Base-by-base conservation (phyloP, 495 filamentous ascomycete genomes). In the Neohortaea acidophila region DNA sequence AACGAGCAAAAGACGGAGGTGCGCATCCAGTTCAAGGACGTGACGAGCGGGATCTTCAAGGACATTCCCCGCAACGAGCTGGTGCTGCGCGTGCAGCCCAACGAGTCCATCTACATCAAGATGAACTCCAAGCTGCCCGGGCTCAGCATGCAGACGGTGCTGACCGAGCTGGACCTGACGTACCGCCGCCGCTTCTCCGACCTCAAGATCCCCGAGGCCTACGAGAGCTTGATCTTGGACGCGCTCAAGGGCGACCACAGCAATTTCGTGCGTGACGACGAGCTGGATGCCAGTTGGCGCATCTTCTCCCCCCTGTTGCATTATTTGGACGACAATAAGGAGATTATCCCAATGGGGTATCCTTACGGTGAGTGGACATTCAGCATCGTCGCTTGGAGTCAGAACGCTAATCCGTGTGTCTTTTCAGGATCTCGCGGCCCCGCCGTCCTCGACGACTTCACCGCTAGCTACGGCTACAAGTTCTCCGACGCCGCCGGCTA, bases 1-100 rank as follows among this genome's bases (percentile, higher is more conserved):
- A 99, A 99, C 61, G 91, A 99, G 71, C 91, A 99, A 60, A 99
- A 99, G 76, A 96, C 91, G 22, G 91, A 99, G 64, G 87, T 99
- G 48, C 84, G 91, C 51, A 94, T 99, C 45, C 91, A 99, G 59
- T 99, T 94, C 74, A 87, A 86, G 65, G 91, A 99, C 52, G 89
- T 99, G 38, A 96, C 91, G 15, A 93, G 85, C 20, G 91, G 91
- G 41, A 99, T 99, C 66, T 99, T 99, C 68, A 96, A 96, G 72
- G 86, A 99, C 52, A 99, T 96, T 48, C 91, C 91, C 35, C 81
- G 91, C 34, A 99, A 99, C 68, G 91, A 99, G 66, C 79, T 99
- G 40, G 91, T 99, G 51, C 94, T 99, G 65, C 84, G 91, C 44
- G 91, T 99, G 43, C 91, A 99, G 64, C 91, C 91, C 48, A 99